Evolutionary conservation across 75 land plant genomes (phyloP).

Genomic region (Ceratopteris richardii): DNA sequence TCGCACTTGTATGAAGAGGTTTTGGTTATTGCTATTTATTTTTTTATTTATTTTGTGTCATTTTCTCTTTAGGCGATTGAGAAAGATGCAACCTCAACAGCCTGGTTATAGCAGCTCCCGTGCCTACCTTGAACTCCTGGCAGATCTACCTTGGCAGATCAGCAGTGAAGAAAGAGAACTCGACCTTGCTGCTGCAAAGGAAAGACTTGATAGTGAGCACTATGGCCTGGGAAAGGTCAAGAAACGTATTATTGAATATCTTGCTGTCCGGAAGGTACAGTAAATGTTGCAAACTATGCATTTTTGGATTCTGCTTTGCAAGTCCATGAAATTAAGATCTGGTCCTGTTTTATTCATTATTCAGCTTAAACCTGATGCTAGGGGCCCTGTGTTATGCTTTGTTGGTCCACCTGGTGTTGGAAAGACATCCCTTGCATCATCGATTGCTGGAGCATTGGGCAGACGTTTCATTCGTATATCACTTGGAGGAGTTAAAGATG

Average conservation of each 20-base stretch:
- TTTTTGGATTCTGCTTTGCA: not conserved
- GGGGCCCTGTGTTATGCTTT: slow-evolving; percentile 94
- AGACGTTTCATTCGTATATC: slow-evolving; percentile 87
- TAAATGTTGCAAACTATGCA: too few relatives aligned
- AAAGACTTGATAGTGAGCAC: slow-evolving; percentile 90
- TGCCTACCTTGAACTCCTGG: slow-evolving; percentile 79
- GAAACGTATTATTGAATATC: slow-evolving; percentile 89
- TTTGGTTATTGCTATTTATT: too few relatives aligned
- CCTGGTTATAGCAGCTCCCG: slow-evolving; percentile 96
- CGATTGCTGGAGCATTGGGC: slow-evolving; percentile 87
- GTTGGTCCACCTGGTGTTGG: slow-evolving; percentile 99
- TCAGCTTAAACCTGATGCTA: slow-evolving; percentile 98
- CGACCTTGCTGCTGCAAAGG: slow-evolving; percentile 78
- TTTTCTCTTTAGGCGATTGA: slow-evolving; percentile 52
- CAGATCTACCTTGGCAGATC: slow-evolving; percentile 94
- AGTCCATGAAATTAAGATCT: not conserved
- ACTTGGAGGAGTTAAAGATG: slow-evolving; percentile 98
- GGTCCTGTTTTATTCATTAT: slow-evolving; percentile 3
- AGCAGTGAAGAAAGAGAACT: slow-evolving; percentile 80
- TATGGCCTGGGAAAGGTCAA: slow-evolving; percentile 87
- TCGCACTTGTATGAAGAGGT: not conserved
- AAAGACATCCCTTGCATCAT: slow-evolving; percentile 96
- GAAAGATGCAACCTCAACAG: slow-evolving; percentile 99
- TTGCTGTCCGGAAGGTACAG: slow-evolving; percentile 98
- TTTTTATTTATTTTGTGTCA: not conserved